Evolutionary conservation across 2,329 filamentous ascomycete species (phyloP).

Genomic region (Fusarium sp.): DNA sequence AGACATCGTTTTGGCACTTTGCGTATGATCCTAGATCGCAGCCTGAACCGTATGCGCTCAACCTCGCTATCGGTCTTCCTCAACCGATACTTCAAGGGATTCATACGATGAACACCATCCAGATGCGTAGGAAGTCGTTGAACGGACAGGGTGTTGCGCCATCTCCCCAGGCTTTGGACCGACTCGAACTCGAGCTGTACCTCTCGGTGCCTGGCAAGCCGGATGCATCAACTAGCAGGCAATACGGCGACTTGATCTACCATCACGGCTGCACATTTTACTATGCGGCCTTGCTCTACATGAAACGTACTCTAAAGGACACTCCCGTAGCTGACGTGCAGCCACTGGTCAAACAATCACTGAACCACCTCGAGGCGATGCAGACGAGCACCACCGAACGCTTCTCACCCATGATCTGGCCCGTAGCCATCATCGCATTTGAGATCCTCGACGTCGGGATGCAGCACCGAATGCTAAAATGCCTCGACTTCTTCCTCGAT

Average conservation of each 20-base stretch:
- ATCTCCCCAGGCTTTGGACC: conserved; percentile 26
- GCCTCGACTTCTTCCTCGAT: conserved; percentile 23
- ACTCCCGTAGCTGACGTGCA: conserved; percentile 35
- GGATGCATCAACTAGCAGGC: conserved; percentile 16
- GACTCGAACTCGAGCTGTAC: conserved; percentile 36
- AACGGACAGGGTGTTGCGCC: not conserved
- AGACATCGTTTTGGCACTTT: conserved; percentile 33
- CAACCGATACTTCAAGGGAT: conserved; percentile 37
- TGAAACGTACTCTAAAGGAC: conserved; percentile 40
- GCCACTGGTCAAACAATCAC: conserved; percentile 36
- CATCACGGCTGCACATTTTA: conserved; percentile 40
- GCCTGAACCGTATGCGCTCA: conserved; percentile 33
- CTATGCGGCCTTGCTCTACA: conserved; percentile 38
- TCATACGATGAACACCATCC: conserved; percentile 32
- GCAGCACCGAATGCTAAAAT: conserved; percentile 39
- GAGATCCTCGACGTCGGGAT: conserved; percentile 21
- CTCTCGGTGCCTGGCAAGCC: conserved; percentile 34
- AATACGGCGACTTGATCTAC: conserved; percentile 36
- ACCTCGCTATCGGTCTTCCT: conserved; percentile 33
- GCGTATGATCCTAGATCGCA: conserved; percentile 35
- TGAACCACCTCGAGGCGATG: conserved; percentile 36
- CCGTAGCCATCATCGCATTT: conserved; percentile 38
- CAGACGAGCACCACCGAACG: conserved; percentile 23
- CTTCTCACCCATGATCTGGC: conserved; percentile 41
- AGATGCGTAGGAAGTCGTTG: conserved; percentile 25